phyloP scores from a whole-genome alignment of 495 filamentous ascomycete genomes.

The Elasticomyces elasticus region DNA sequence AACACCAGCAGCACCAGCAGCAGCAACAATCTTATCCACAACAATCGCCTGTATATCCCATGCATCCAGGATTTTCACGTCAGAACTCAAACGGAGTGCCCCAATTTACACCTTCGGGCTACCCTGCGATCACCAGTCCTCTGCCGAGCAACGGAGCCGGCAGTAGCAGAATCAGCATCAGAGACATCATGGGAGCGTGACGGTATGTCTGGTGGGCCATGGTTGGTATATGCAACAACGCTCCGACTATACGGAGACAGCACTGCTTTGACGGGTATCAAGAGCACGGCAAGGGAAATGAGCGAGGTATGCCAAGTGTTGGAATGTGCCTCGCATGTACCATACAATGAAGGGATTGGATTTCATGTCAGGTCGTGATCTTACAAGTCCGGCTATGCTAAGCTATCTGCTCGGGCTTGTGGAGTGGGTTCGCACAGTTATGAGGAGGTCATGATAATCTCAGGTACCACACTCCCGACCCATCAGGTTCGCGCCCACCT shows the following conservation, averaged over 20 bases:
- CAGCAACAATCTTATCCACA: background rate
- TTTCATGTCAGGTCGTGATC: no score
- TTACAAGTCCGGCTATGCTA: no score
- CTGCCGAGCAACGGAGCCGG: constrained; percentile 4
- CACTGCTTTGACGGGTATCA: no score
- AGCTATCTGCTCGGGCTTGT: no score
- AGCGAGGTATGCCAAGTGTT: no score
- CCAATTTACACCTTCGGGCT: background rate
- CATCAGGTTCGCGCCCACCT: background rate
- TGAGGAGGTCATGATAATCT: no score
- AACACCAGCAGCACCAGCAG: constrained; percentile 10
- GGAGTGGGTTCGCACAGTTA: background rate
- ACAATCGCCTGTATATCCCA: background rate
- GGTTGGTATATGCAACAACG: background rate
- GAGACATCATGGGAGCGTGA: constrained; percentile 19
- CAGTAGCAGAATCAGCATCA: constrained; percentile 19
- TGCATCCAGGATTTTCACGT: background rate
- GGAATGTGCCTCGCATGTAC: no score
- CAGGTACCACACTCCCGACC: no score
- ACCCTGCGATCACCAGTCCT: background rate
- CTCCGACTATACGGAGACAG: no score
- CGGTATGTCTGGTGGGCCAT: background rate
- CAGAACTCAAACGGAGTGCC: background rate
- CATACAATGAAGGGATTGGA: no score
- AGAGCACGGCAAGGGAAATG: no score